Base-by-base conservation (phyloP, 2,329 filamentous ascomycete species). In the Ascosphaera acerosa region DNA sequence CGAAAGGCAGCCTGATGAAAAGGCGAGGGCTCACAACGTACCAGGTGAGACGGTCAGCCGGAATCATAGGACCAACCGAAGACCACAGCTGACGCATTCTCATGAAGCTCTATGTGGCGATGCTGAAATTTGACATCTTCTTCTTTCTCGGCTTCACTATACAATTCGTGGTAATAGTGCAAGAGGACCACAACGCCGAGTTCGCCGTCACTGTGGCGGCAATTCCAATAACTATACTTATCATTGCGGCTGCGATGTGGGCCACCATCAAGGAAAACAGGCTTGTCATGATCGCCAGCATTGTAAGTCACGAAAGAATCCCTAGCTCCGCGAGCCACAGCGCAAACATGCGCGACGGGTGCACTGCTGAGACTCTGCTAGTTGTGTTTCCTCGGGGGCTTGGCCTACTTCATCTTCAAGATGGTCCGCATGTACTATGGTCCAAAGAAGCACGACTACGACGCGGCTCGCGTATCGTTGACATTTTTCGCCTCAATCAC, bases 61-160 rank as follows among this genome's bases (percentile, higher is more conserved):
- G n/a, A n/a, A n/a, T n/a, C n/a, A n/a, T 29, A 26, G 10, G 10
- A 15, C 15, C 26, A 26, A 35, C 37, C 43, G 50, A 38, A 45
- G 36, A n/a, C n/a, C n/a, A n/a, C n/a, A n/a, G n/a, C n/a, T n/a
- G n/a, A n/a, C n/a, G n/a, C n/a, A n/a, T n/a, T n/a, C n/a, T 12
- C 17, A 1, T 17, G 4, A 38, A 91, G 82, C 82, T 97, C 51
- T 97, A 92, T 54, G 92, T 97, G 45, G 80, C 87, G 22, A 66
- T 97, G 7, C 65, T 97, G 40, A 97, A 97, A 54, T 97, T 97
- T 51, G 87, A 97, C 56, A 94, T 97, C 55, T 97, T 97, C 69
- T 94, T 97, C 62, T 97, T 97, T 63, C 69, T 97, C 31, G 87
- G 84, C 33, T 97, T 97, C 52, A 94, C 87, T 4, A 78, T 97